Base-by-base conservation (phyloP, 345 rosid genomes). In the Populus nigra region DNA sequence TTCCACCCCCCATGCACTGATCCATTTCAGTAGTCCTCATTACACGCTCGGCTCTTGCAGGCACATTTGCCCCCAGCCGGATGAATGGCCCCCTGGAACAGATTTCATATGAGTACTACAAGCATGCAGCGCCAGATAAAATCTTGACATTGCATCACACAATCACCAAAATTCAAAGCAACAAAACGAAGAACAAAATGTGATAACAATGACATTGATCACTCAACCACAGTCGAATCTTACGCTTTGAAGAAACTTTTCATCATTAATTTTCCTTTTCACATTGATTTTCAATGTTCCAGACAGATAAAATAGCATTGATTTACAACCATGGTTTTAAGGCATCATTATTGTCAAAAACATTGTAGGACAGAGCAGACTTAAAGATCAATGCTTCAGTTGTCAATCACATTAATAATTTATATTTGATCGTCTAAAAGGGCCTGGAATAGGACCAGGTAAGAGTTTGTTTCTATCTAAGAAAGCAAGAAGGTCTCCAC, bases 41-140 rank as follows among this genome's bases (percentile, higher is more conserved):
- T 47, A 47, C 18, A 15, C 18, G 6, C 68, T 88, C 89, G 73
- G 91, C 91, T 81, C 87, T 86, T 27, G 92, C 91, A 6, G 92
- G 92, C 80, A 82, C 81, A 72, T 84, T 88, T 50, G 81, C 89
- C 23, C 92, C 92, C 43, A 89, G 68, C 80, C 88, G 73, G 5
- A 88, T 73, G 8, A 84, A 80, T 11, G 91, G 89, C n/a, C 84
- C 89, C 71, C 87, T 89, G 80, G 23, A 43, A 81, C 5, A 66
- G 73, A 68, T 68, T 10, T 16, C 10, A 33, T 5, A 61, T 23
- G 35, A 36, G 15, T 13, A 11, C n/a, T 5, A 8, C 65, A 18
- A 25, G 31, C 66, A 57, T 5, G n/a, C 23, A 4, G 17, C 17
- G 63, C 63, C 8, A 16, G 18, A 57, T 0, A 57, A 1, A 13